These are phyloP conservation scores for Osmanthus fragrans DNA, from an alignment of 257 asterid genomes.

Conservation along the genomic window DNA sequence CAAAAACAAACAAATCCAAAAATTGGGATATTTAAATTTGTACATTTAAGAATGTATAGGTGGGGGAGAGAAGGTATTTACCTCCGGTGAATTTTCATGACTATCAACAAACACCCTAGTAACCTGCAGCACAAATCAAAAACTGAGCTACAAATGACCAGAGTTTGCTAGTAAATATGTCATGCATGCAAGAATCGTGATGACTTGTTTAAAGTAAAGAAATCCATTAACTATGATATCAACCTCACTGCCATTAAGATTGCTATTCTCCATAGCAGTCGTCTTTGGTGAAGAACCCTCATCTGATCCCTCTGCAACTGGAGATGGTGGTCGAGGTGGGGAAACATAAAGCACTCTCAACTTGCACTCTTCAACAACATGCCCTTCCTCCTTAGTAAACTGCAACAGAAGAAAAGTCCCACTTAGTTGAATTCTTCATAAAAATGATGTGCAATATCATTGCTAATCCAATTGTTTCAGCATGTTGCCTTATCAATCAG, in stretches of 20 bases:
- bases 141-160: background rate
- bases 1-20: background rate
- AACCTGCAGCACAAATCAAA: conserved; percentile 27
- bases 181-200: background rate
- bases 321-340: conserved; percentile 70
- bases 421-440: background rate
- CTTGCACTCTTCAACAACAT: conserved; percentile 68
- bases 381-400: conserved; percentile 67
- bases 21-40: background rate
- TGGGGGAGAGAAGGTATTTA: conserved; percentile 17
- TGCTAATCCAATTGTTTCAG: background rate
- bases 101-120: conserved; percentile 47
- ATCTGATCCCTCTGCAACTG: conserved; percentile 68
- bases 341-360: conserved; percentile 66
- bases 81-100: conserved; percentile 59
- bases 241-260: conserved; percentile 30
- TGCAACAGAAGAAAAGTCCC: conserved; percentile 25
- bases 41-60: background rate
- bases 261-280: conserved; percentile 37
- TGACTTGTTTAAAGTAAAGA: background rate
- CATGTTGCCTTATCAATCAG: conserved; percentile 4
- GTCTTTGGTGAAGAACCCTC: conserved; percentile 59
- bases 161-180: conserved; percentile 1
- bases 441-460: background rate
- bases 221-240: background rate